phyloP scores from a whole-genome alignment of 768 basidiomycete species.

The Suillus subaureus region DNA sequence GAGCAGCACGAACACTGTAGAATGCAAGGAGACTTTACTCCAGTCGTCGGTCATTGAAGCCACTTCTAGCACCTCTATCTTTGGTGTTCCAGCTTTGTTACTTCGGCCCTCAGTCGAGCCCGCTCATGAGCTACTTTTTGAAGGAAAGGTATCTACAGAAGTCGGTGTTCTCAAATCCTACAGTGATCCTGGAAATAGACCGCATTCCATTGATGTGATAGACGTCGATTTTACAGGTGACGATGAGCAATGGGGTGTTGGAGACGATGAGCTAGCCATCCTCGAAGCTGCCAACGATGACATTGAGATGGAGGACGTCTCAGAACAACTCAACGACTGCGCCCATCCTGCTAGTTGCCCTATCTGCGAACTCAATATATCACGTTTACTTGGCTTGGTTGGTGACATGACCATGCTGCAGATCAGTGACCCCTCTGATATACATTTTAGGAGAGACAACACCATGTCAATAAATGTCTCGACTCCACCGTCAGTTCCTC shows the following conservation, averaged over 20 bases:
- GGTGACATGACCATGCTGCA: conserved; percentile 23
- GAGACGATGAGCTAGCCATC: conserved; percentile 65
- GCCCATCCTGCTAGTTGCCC: conserved; percentile 22
- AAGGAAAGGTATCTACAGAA: neutral
- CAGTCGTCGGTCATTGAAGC: conserved; percentile 6
- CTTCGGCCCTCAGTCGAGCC: conserved; percentile 9
- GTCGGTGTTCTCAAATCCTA: neutral
- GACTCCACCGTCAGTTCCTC: conserved; percentile 32
- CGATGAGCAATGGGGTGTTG: conserved; percentile 64
- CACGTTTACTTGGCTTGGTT: conserved; percentile 18
- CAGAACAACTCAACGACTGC: conserved; percentile 7
- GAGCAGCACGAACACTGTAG: neutral
- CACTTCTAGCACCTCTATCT: conserved; percentile 15
- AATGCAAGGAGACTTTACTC: neutral
- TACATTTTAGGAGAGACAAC: conserved; percentile 45
- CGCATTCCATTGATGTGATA: neutral
- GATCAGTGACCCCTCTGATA: conserved; percentile 10
- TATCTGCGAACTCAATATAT: conserved; percentile 24
- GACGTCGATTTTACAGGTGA: conserved; percentile 6
- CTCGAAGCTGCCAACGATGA: conserved; percentile 33
- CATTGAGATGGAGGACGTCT: conserved; percentile 29
- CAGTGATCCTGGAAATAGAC: neutral
- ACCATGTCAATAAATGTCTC: conserved; percentile 62
- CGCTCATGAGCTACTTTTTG: neutral
- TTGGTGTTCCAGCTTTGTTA: conserved; percentile 23